Evolutionary conservation across 148 eudicot genomes (phyloP), one percentile per base, ranked within the genome.

Genomic region (Cornus controversa): DNA sequence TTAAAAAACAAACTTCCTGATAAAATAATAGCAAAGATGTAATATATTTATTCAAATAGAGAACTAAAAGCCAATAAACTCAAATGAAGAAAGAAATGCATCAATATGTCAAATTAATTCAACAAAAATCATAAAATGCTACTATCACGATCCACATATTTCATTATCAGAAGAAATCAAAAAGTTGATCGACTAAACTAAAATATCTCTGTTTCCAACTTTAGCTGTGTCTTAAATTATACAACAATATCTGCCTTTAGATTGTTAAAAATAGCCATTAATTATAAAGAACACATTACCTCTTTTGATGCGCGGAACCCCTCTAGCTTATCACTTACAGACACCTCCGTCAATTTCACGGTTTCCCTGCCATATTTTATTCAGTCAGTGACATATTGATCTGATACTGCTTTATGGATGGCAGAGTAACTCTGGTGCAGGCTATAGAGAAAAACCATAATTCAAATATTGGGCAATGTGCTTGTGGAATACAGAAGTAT

Each of bases 241-340:
- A 53, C 31, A 20, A 57, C 53, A n/a, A n/a, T n/a, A 53, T 45
- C 66, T 22, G 29, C 45, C 69, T 23, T 65, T 53, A 66, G 11
- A 26, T 50, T 18, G 31, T 79, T 24, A 67, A 73, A 5, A 64
- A 65, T 66, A 34, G 31, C 15, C 54, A 66, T 60, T 40, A 24
- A 62, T 74, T 34, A 40, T 74, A 37, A 54, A 40, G 18, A 15
- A n/a, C 29, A 28, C 31, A 66, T 78, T 89, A 91, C 99, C 97
- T 96, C 92, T 82, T 93, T 93, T 67, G 98, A 89, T 67, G 99
- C 98, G 69, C 99, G 97, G 83, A 96, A 91, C 73, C 85, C 86
- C 89, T 93, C 99, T 68, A 96, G 89, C 90, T 96, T 93, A 83
- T 96, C 98, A 88, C 99, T 96, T 76, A 84, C 99, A 50, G 98